Conservation (phyloP, 2,329 filamentous ascomycete genomes). For the Cytospora mali region DNA sequence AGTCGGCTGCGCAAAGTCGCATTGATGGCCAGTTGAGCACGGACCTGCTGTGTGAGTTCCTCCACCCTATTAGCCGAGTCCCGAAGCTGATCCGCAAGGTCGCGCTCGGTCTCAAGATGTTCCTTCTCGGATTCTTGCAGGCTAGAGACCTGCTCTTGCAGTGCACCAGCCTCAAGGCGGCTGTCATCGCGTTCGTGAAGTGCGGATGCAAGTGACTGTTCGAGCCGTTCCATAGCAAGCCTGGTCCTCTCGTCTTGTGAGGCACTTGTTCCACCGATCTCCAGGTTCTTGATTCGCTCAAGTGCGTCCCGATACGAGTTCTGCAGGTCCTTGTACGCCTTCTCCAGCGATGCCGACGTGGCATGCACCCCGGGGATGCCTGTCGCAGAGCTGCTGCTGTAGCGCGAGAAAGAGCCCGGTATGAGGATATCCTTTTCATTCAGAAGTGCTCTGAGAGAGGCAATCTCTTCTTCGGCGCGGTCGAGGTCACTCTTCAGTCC, state of each 20-base stretch:
- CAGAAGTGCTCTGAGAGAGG: conserved; percentile 76
- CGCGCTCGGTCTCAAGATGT: conserved; percentile 62
- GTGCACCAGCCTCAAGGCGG: conserved; percentile 63
- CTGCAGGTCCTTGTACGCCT: conserved; percentile 75
- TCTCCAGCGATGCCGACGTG: conserved; percentile 71
- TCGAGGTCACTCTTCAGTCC: conserved; percentile 97
- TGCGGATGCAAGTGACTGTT: conserved; percentile 68
- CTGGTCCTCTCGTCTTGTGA: conserved; percentile 60
- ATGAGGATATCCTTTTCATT: conserved; percentile 81
- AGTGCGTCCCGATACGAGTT: conserved; percentile 69
- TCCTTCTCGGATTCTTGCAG: conserved; percentile 59
- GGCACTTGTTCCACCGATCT: conserved; percentile 45
- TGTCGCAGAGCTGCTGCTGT: conserved; percentile 37
- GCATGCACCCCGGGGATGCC: conserved; percentile 51
- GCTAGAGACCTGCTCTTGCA: conserved; percentile 62
- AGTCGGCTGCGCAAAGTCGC: conserved; percentile 74
- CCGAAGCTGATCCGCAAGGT: conserved; percentile 69
- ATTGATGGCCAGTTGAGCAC: conserved; percentile 79
- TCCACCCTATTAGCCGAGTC: conserved; percentile 78
- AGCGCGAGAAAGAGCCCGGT: conserved; percentile 59
- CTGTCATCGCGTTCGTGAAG: conserved; percentile 75
- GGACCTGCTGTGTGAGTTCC: conserved; percentile 76
- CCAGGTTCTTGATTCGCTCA: conserved; percentile 66
- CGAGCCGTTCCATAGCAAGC: conserved; percentile 65
- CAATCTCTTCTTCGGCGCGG: conserved; percentile 89